These are phyloP conservation scores for Perkinsela sp. DNA, from an alignment of 208 protist species.

Conservation along the genomic window DNA sequence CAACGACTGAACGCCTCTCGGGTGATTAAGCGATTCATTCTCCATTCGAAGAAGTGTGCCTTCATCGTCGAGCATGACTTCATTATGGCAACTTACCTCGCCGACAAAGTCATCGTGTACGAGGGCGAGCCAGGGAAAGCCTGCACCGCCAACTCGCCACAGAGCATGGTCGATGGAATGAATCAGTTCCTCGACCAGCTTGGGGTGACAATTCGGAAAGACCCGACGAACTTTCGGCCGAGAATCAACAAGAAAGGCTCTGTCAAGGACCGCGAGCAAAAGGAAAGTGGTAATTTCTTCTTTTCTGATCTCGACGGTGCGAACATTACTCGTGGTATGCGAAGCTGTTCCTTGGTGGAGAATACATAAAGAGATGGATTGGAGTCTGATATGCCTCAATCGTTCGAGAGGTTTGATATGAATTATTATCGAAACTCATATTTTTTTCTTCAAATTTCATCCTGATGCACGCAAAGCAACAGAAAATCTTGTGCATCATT, in stretches of 20 bases:
- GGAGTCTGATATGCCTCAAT: no score
- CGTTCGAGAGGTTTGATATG: no score
- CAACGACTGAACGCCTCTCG: slow-evolving; percentile 95
- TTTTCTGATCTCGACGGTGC: slow-evolving; percentile 43
- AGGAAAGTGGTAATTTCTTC: slow-evolving; percentile 89
- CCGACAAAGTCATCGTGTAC: slow-evolving; percentile 97
- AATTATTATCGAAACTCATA: no score
- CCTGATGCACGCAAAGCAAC: not conserved
- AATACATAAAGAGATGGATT: no score
- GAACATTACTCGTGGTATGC: no score
- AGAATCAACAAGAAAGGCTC: slow-evolving; percentile 97
- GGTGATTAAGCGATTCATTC: slow-evolving; percentile 92
- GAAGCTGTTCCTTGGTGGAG: no score
- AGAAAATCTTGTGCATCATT: not conserved
- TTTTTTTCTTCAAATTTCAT: no score
- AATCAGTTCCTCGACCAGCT: slow-evolving; percentile 92
- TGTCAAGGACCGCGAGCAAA: slow-evolving; percentile 93
- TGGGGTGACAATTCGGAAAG: slow-evolving; percentile 93
- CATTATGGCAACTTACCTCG: slow-evolving; percentile 99
- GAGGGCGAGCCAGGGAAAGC: slow-evolving; percentile 80
- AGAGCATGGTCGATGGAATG: slow-evolving; percentile 58
- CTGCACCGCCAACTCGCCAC: slow-evolving; percentile 67
- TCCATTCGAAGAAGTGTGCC: slow-evolving; percentile 92
- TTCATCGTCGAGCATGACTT: slow-evolving; percentile 99
- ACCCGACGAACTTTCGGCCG: slow-evolving; percentile 92